A percentile compares a stretch with the other conserved stretches of the same genome.
phyloP scores from a whole-genome alignment of 331 rosid genomes.

The Quercus phellos region DNA sequence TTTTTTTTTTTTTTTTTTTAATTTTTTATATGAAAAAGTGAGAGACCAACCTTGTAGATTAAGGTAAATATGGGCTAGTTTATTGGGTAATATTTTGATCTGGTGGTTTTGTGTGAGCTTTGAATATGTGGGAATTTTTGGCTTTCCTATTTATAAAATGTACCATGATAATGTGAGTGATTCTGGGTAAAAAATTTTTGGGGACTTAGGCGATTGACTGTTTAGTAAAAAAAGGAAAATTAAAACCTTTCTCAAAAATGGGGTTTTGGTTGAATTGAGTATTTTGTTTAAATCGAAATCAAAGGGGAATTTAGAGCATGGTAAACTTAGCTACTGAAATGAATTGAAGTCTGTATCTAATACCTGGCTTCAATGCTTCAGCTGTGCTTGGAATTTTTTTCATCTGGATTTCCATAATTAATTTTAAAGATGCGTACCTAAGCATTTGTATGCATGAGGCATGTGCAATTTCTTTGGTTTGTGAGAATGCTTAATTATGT shows the following conservation, averaged over 20 bases:
- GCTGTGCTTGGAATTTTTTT: constrained; percentile 1
- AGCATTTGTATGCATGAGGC: no score
- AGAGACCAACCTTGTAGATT: not conserved
- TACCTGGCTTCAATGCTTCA: not conserved
- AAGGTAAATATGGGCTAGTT: no score
- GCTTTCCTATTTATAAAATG: not conserved
- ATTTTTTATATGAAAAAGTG: not conserved
- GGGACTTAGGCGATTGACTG: not conserved
- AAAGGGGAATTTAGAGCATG: not conserved
- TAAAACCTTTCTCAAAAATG: no score
- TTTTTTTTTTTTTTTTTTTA: no score
- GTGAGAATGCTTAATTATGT: not conserved
- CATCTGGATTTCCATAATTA: no score
- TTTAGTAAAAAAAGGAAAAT: not conserved
- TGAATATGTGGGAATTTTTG: not conserved
- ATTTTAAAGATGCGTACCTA: no score
- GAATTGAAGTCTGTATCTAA: not conserved
- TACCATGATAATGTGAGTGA: not conserved
- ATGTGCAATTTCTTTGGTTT: not conserved
- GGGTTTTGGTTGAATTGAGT: constrained; percentile 6
- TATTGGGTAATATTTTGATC: not conserved
- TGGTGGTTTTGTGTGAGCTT: not conserved
- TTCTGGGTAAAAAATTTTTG: not conserved
- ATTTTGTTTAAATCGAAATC: constrained; percentile 1
- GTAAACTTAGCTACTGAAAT: not conserved